phyloP scores from a whole-genome alignment of 805 yeast species.

The Babjeviella inositovora region DNA sequence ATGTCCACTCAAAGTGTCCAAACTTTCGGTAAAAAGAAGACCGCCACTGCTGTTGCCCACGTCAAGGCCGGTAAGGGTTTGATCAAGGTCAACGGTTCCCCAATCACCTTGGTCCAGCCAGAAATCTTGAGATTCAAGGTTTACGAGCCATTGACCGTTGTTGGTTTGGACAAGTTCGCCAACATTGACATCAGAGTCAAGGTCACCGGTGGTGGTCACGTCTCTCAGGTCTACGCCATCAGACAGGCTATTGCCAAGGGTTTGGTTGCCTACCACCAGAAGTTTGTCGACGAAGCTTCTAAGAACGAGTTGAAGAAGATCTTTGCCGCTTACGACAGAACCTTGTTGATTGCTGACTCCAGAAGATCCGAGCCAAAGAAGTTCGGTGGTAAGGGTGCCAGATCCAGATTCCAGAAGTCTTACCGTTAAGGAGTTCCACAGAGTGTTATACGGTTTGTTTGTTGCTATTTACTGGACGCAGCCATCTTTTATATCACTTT shows the following conservation, averaged over 20 bases:
- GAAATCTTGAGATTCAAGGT: slow-evolving; percentile 99
- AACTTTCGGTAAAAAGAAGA: slow-evolving; percentile 99
- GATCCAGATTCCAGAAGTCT: slow-evolving; percentile 99
- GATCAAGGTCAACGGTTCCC: slow-evolving; percentile 97
- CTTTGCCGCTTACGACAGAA: slow-evolving; percentile 96
- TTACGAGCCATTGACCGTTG: slow-evolving; percentile 97
- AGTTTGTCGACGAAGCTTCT: slow-evolving; percentile 98
- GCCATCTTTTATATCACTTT: too few relatives aligned
- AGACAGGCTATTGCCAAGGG: slow-evolving; percentile 99
- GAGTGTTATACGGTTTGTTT: too few relatives aligned
- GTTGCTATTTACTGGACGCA: too few relatives aligned
- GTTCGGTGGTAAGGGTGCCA: slow-evolving; percentile 99
- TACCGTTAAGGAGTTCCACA: slow-evolving; percentile 95
- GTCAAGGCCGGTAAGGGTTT: slow-evolving; percentile 99
- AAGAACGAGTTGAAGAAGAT: slow-evolving; percentile 99
- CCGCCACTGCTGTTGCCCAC: slow-evolving; percentile 99
- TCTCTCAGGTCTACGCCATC: slow-evolving; percentile 98
- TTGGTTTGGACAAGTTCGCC: slow-evolving; percentile 97
- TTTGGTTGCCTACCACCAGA: slow-evolving; percentile 98
- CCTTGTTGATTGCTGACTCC: slow-evolving; percentile 97
- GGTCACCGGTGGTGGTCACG: slow-evolving; percentile 99
- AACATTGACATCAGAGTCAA: slow-evolving; percentile 97
- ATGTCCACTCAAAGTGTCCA: too few relatives aligned
- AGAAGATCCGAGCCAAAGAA: slow-evolving; percentile 99
- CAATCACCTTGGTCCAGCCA: slow-evolving; percentile 98